Evolutionary conservation across 2,329 filamentous ascomycete genomes (phyloP).

Genomic region (Pseudogymnoascus sp.): DNA sequence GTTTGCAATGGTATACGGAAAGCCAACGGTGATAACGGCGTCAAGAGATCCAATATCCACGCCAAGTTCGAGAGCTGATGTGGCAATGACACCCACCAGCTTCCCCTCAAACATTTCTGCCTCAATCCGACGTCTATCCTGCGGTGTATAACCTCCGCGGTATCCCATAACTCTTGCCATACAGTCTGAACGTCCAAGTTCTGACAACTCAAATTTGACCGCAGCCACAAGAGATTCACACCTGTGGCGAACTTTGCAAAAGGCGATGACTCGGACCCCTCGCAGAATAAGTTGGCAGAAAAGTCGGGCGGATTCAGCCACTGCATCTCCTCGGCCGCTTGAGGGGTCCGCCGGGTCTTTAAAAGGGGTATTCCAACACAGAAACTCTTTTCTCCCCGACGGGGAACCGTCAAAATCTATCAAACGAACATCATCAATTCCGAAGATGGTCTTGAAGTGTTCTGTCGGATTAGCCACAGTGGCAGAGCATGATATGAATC

Average conservation of each 20-base stretch:
- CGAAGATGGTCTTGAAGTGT: constrained; percentile 94
- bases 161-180: constrained; percentile 86
- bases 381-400: constrained; percentile 84
- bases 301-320: constrained; percentile 79
- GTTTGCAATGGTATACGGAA: constrained; percentile 93
- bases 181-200: constrained; percentile 67
- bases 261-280: constrained; percentile 87
- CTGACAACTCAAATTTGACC: constrained; percentile 69
- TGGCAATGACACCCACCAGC: constrained; percentile 86
- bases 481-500: constrained; percentile 92
- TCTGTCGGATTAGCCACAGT: constrained; percentile 88
- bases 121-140: constrained; percentile 83
- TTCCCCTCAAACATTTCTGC: constrained; percentile 96
- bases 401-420: constrained; percentile 92
- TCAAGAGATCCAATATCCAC: constrained; percentile 94
- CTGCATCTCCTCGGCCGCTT: constrained; percentile 75
- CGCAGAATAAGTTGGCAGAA: constrained; percentile 86
- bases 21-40: constrained; percentile 88
- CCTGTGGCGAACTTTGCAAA: constrained; percentile 79
- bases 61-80: constrained; percentile 84
- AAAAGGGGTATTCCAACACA: constrained; percentile 97
- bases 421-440: constrained; percentile 70
- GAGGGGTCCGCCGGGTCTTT: constrained; percentile 82
- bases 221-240: constrained; percentile 80
- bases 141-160: constrained; percentile 86